A percentile compares a stretch with the other conserved stretches of the same genome.
phyloP scores from a whole-genome alignment of 2,329 filamentous ascomycete genomes.

The Myriosclerotinia scirpicola region DNA sequence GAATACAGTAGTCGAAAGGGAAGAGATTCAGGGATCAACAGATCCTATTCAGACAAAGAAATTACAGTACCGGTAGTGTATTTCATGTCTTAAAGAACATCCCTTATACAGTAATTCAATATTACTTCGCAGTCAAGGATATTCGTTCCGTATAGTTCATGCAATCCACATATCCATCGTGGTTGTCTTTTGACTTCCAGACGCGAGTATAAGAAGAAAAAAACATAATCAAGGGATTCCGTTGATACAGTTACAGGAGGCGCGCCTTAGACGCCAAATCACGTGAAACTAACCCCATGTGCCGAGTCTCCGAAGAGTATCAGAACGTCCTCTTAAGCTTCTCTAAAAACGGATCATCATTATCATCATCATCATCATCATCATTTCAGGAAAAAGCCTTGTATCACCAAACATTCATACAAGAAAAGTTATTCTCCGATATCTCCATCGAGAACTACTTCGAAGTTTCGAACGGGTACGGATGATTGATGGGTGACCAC shows the following conservation, averaged over 20 bases:
- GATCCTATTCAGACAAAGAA: constrained; percentile 12
- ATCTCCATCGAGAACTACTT: constrained; percentile 16
- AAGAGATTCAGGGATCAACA: neutral
- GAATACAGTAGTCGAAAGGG: neutral
- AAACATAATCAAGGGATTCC: constrained; percentile 8
- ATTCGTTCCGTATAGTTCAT: neutral
- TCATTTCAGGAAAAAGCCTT: neutral
- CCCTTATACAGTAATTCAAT: neutral
- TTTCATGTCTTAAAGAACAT: neutral
- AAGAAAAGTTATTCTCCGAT: constrained; percentile 16
- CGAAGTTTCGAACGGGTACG: constrained; percentile 19
- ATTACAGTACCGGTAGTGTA: neutral
- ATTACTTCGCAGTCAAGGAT: neutral
- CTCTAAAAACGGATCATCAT: neutral
- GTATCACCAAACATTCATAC: constrained; percentile 3
- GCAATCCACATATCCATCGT: neutral
- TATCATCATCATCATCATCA: neutral
- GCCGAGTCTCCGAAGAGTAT: neutral
- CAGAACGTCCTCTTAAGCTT: neutral
- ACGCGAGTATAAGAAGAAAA: neutral
- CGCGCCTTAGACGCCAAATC: constrained; percentile 18
- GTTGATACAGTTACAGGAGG: constrained; percentile 22
- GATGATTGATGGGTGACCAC: constrained; percentile 19
- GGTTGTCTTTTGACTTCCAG: neutral
- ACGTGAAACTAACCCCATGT: constrained; percentile 11